Evolutionary conservation across 129 eudicot species (phyloP).

Genomic region (Centrapalus pauciflorus): DNA sequence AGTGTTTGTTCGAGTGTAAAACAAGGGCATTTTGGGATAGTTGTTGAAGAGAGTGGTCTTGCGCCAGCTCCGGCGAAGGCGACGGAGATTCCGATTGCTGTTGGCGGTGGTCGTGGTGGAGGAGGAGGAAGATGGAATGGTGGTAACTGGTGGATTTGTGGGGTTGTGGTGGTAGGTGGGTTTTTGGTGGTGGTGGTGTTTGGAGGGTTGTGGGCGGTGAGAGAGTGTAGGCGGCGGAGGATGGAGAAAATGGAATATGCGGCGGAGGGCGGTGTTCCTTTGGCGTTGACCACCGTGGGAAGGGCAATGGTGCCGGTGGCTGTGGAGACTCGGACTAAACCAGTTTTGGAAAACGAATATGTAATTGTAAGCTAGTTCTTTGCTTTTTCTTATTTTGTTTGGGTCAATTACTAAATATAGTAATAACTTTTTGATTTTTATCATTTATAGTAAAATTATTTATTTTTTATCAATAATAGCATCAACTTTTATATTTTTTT

Average conservation of each 20-base stretch:
- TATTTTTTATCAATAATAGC: too few species aligned
- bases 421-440: too few species aligned
- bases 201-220: constrained; percentile 25
- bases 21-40: constrained; percentile 78
- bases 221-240: constrained; percentile 32
- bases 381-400: background rate
- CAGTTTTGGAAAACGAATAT: constrained; percentile 57
- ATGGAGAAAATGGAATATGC: constrained; percentile 47
- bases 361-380: constrained; percentile 27
- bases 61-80: constrained; percentile 31
- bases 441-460: too few species aligned
- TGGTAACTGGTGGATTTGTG: constrained; percentile 37
- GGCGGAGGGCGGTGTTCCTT: constrained; percentile 47
- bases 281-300: constrained; percentile 41
- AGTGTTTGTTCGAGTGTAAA: constrained; percentile 39
- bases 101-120: constrained; percentile 8
- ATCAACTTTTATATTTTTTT: too few species aligned
- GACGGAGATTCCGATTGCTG: constrained; percentile 21
- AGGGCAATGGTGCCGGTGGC: constrained; percentile 59
- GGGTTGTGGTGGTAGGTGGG: constrained; percentile 50
- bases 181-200: constrained; percentile 28
- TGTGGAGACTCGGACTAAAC: constrained; percentile 54
- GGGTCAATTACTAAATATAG: too few species aligned
- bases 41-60: constrained; percentile 35
- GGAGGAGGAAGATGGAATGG: background rate